Base-by-base conservation (phyloP, 176 grass and related monocot species). In the Aegilops speltoides region DNA sequence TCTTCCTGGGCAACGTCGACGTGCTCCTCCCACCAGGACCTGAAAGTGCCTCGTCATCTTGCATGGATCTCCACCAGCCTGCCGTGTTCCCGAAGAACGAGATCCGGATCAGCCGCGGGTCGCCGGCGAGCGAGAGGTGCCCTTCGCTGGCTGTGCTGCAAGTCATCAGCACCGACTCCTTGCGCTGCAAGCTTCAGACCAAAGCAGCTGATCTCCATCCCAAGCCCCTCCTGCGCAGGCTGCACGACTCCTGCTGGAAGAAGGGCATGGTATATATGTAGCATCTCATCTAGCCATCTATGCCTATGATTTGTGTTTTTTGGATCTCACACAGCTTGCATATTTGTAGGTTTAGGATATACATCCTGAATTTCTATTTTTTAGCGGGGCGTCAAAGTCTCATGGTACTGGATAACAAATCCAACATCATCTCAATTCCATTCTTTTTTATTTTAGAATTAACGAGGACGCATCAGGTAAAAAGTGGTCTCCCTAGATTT, bases 191-290 rank as follows among this genome's bases (percentile, higher is more conserved):
- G 59, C 36, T 93, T 64, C 59, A 76, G 33, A 79, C 88, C 43
- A 93, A 88, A 31, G 69, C 88, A 20, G 2, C 14, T 1, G 28
- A 66, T 32, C 72, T 86, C 29, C 68, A 73, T n/a, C 68, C 82
- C 3, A 74, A 65, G 10, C 57, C 88, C 56, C 77, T 45, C 4
- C 87, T 90, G 7, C 86, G 76, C 12, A 69, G 24, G 20, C 70
- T 94, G 13, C 84, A 94, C 69, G 77, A 84, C 64, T 29, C 84
- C 25, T 91, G 92, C 76, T 87, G 87, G 54, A 63, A 89, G 24
- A 64, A 94, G 33, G 84, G 68, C 10, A 94, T 81, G 89, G 83
- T 89, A 43, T 43, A 43, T 1, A 54, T 29, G 40, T 57, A 57
- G 17, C 28, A 37, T 28, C 23, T 57, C 16, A 1, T 20, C 16